These are phyloP conservation scores for Hypoxylon cercidicola DNA, from an alignment of 495 filamentous ascomycete species.

Conservation along the genomic window DNA sequence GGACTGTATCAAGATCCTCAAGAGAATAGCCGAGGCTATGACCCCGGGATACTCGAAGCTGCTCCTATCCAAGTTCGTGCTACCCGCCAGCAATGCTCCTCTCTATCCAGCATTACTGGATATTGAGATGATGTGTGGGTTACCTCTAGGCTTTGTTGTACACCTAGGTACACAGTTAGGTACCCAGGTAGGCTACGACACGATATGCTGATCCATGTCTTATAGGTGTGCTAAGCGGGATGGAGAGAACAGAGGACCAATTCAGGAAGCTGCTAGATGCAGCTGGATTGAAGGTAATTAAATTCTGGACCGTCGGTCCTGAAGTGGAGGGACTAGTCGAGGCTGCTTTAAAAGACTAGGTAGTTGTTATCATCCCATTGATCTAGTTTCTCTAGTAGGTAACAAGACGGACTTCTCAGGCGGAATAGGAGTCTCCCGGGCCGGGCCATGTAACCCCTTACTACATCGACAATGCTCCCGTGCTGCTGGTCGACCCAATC, in stretches of 20 bases:
- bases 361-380: too few relatives aligned
- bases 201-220: neutral
- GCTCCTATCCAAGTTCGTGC: constrained; percentile 58
- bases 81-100: constrained; percentile 49
- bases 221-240: constrained; percentile 32
- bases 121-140: constrained; percentile 53
- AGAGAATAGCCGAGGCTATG: constrained; percentile 53
- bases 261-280: constrained; percentile 49
- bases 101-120: constrained; percentile 48
- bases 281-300: constrained; percentile 51
- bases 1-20: constrained; percentile 51
- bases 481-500: too few relatives aligned
- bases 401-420: too few relatives aligned
- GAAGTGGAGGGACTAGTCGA: constrained; percentile 45
- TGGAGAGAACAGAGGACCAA: constrained; percentile 52
- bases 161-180: too few relatives aligned
- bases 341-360: constrained; percentile 34
- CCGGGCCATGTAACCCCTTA: too few relatives aligned
- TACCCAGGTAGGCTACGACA: neutral
- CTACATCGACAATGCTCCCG: too few relatives aligned
- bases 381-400: too few relatives aligned
- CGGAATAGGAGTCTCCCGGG: too few relatives aligned
- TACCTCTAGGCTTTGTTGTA: neutral
- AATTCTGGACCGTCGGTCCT: constrained; percentile 45
- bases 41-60: constrained; percentile 42